Conservation (phyloP, 805 yeast genomes). For the Ogataea neopini region DNA sequence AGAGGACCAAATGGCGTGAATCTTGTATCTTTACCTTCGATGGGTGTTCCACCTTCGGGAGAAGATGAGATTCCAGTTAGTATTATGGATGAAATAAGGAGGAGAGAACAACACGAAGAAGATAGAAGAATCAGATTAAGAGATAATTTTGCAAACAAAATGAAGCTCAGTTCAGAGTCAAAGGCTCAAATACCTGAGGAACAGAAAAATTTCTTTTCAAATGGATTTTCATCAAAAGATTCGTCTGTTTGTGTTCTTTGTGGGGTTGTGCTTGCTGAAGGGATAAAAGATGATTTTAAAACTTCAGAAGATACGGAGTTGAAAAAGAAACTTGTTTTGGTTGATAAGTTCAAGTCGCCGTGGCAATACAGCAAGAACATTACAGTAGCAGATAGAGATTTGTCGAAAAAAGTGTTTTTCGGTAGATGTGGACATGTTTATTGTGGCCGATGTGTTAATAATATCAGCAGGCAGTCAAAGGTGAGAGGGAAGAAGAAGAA, state of each 20-base stretch:
- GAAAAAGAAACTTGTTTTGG: conserved; percentile 31
- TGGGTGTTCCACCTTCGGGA: conserved; percentile 3
- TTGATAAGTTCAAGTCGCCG: conserved; percentile 50
- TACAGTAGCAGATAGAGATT: conserved; percentile 55
- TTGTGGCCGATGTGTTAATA: conserved; percentile 81
- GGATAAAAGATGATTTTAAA: conserved; percentile 57
- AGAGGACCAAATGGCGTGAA: conserved; percentile 10
- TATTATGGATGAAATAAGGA: conserved; percentile 31
- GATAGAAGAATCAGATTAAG: conserved; percentile 27
- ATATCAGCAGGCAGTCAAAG: conserved; percentile 45
- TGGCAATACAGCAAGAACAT: conserved; percentile 56
- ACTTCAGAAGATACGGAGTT: conserved; percentile 20
- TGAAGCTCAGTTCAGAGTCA: conserved; percentile 17
- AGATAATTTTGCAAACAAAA: conserved; percentile 23
- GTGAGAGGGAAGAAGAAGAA: conserved; percentile 18
- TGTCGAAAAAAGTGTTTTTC: conserved; percentile 66
- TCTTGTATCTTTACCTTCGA: conserved; percentile 5
- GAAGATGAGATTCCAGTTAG: conserved; percentile 29
- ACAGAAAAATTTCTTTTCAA: conserved; percentile 18
- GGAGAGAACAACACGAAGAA: conserved; percentile 33
- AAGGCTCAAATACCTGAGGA: conserved; percentile 18
- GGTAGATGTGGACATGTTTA: conserved; percentile 80
- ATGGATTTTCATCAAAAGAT: conserved; percentile 36
- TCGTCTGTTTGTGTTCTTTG: conserved; percentile 64
- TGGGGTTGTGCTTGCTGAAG: conserved; percentile 71